Percentiles rank a stretch among this genome's conserved stretches.
Evolutionary conservation across 768 basidiomycete genomes (phyloP).

Genomic region (Mycena haematopus): DNA sequence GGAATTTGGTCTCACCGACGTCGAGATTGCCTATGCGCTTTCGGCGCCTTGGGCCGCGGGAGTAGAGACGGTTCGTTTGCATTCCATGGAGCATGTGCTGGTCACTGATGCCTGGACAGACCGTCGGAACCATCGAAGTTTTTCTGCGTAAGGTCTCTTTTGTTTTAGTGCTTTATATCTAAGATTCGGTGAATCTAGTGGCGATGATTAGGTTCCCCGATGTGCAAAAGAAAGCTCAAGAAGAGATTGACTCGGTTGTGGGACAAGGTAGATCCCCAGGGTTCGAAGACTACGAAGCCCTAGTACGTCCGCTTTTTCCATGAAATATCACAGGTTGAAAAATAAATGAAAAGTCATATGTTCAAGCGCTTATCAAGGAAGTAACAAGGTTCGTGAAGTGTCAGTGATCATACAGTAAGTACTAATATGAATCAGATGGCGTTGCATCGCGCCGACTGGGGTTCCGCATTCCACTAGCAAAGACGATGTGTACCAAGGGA

Average conservation of each 20-base stretch:
- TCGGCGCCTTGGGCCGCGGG: conserved; percentile 40
- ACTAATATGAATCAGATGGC: conserved; percentile 32
- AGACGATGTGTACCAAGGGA: conserved; percentile 46
- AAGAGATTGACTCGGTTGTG: conserved; percentile 42
- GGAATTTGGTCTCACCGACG: conserved; percentile 48
- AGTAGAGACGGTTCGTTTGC: conserved; percentile 34
- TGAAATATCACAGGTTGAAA: not conserved
- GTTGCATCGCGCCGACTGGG: conserved; percentile 36
- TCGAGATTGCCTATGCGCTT: conserved; percentile 49
- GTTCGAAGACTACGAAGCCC: conserved; percentile 36
- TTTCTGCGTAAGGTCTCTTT: not conserved
- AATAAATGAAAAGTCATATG: not conserved
- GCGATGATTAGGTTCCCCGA: conserved; percentile 42
- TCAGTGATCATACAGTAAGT: not conserved
- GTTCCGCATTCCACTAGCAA: conserved; percentile 42
- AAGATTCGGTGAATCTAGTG: conserved; percentile 31
- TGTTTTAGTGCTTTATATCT: conserved; percentile 6
- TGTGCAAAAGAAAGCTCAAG: conserved; percentile 41
- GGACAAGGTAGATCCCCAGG: conserved; percentile 40
- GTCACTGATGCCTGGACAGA: not conserved
- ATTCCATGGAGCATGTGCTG: not conserved
- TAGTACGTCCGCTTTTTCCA: conserved; percentile 20
- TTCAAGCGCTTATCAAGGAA: not conserved
- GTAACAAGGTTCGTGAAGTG: not conserved
- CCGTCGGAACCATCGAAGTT: conserved; percentile 5